Evolutionary conservation across 2,329 filamentous ascomycete genomes (phyloP).

Genomic region (Fusarium verrucosum): DNA sequence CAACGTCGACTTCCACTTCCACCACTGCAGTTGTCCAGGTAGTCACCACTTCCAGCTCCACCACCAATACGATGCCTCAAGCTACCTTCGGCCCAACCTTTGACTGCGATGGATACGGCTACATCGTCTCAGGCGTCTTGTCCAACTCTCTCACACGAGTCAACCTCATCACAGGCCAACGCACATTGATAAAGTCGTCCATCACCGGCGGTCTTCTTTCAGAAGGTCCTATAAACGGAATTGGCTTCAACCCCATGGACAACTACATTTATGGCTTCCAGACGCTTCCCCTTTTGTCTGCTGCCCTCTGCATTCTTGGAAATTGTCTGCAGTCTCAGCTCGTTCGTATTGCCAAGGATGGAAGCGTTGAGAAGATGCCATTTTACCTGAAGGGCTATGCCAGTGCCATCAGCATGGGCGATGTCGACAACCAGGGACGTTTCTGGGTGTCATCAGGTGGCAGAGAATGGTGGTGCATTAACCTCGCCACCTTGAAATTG

Average conservation of each 20-base stretch:
- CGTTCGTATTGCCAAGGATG: conserved; percentile 30
- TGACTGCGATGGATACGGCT: conserved; percentile 24
- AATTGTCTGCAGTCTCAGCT: conserved; percentile 3
- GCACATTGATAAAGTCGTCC: background rate
- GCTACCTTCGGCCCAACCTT: conserved; percentile 23
- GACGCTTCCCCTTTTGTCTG: background rate
- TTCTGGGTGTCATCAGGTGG: conserved; percentile 22
- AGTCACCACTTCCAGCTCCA: background rate
- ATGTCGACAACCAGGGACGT: conserved; percentile 20
- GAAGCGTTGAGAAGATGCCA: background rate
- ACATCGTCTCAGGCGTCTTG: background rate
- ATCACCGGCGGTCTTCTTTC: conserved; percentile 1
- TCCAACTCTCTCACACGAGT: conserved; percentile 9
- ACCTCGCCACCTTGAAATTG: conserved; percentile 6
- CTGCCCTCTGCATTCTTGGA: background rate
- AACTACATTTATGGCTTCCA: conserved; percentile 38
- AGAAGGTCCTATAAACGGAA: conserved; percentile 28
- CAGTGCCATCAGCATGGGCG: conserved; percentile 21
- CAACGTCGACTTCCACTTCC: background rate
- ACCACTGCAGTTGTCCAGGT: background rate
- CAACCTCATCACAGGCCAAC: conserved; percentile 7
- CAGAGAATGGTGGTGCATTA: conserved; percentile 19
- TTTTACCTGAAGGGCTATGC: background rate
- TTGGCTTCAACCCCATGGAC: conserved; percentile 37
- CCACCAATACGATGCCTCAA: background rate